Conservation (phyloP, 2,329 filamentous ascomycete species). For the Thermothelomyces thermophilus region DNA sequence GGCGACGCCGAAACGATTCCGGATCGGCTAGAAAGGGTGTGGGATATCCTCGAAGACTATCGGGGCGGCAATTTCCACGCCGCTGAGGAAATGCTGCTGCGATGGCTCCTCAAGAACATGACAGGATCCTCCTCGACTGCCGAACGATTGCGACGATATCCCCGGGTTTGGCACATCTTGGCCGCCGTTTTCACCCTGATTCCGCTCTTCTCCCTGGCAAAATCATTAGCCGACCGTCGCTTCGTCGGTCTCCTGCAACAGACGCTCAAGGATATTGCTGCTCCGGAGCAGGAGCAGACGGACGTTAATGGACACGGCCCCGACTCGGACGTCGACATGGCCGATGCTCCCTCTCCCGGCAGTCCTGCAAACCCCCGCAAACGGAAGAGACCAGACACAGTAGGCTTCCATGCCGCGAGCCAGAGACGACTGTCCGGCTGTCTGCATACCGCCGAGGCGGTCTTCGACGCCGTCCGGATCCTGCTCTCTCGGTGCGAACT, state of each 20-base stretch:
- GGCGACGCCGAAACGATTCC: constrained; percentile 37
- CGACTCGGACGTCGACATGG: constrained; percentile 24
- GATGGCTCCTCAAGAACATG: constrained; percentile 60
- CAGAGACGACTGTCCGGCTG: constrained; percentile 37
- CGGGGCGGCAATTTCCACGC: constrained; percentile 42
- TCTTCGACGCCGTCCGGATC: constrained; percentile 41
- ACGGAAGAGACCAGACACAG: constrained; percentile 38
- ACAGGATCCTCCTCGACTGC: constrained; percentile 39
- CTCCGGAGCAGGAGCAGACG: constrained; percentile 19
- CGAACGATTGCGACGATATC: constrained; percentile 49
- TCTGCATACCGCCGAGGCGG: constrained; percentile 40
- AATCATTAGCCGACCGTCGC: constrained; percentile 62
- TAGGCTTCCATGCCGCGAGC: constrained; percentile 35
- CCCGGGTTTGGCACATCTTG: constrained; percentile 56
- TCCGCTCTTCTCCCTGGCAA: constrained; percentile 61
- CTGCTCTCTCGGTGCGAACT: constrained; percentile 42
- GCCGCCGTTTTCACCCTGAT: constrained; percentile 56
- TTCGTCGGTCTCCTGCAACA: constrained; percentile 62
- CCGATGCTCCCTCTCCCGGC: constrained; percentile 24
- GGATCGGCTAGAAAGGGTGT: constrained; percentile 44
- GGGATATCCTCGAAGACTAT: constrained; percentile 41
- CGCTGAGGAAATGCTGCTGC: constrained; percentile 51
- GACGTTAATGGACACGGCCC: constrained; percentile 9
- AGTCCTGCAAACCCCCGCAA: constrained; percentile 35
- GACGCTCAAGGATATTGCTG: constrained; percentile 53